Conservation (phyloP, 768 basidiomycete genomes). For the Glaciozyma antarctica region DNA sequence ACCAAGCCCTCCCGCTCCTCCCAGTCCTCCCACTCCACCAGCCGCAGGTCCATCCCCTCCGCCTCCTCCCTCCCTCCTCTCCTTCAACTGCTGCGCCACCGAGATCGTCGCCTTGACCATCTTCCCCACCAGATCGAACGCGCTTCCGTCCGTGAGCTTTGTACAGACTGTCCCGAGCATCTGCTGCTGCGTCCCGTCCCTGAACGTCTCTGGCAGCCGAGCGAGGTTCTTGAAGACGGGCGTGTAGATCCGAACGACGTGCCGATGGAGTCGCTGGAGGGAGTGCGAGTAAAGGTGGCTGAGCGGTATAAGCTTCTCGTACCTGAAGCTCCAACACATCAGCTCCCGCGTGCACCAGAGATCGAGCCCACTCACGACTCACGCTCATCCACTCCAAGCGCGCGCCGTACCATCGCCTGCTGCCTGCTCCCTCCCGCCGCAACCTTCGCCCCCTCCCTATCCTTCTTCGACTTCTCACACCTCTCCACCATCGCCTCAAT, state of each 20-base stretch:
- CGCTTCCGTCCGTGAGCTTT: conserved; percentile 24
- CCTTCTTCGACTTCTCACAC: neutral
- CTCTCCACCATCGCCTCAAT: neutral
- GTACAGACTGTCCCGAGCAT: conserved; percentile 13
- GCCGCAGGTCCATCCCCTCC: neutral
- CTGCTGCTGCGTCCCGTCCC: conserved; percentile 23
- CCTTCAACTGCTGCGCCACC: conserved; percentile 3
- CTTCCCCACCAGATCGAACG: conserved; percentile 13
- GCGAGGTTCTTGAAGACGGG: conserved; percentile 18
- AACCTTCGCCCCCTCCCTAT: neutral
- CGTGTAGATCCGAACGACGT: conserved; percentile 30
- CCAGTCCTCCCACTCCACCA: conserved; percentile 3
- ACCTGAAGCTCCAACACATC: neutral
- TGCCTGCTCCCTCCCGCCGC: conserved; percentile 13
- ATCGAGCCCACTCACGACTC: conserved; percentile 8
- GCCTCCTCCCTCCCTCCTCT: conserved; percentile 1
- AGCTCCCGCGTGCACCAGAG: neutral
- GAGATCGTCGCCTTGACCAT: conserved; percentile 1
- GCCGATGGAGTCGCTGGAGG: conserved; percentile 25
- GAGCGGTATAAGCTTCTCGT: conserved; percentile 22
- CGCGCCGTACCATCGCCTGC: conserved; percentile 1
- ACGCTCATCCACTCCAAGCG: conserved; percentile 7
- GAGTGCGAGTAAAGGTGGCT: conserved; percentile 17
- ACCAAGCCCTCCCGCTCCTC: neutral
- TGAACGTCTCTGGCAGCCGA: conserved; percentile 17